Conservation (phyloP, 2,329 filamentous ascomycete species). For the Tolypocladium tundrense region DNA sequence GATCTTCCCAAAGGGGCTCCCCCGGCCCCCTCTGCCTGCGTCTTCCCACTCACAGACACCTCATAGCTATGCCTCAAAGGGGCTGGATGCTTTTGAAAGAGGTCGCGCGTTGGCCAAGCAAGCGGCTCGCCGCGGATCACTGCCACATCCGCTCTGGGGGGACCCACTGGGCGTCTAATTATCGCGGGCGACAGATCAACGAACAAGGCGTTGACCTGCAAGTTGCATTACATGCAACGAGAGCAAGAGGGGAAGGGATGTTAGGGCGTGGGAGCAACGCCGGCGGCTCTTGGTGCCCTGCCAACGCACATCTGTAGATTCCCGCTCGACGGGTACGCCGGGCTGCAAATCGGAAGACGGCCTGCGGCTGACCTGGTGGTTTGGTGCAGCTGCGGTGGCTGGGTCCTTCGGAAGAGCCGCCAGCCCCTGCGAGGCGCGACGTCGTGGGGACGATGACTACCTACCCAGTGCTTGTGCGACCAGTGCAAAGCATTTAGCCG, state of each 20-base stretch:
- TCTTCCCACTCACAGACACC: not conserved
- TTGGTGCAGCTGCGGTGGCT: not conserved
- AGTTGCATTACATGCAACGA: not conserved
- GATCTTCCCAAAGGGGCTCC: not conserved
- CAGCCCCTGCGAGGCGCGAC: not conserved
- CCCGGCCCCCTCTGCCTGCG: not conserved
- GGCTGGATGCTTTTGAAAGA: not conserved
- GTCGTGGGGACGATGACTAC: not conserved
- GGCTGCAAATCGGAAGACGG: not conserved
- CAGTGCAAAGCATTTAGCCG: not conserved
- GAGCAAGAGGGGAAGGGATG: not conserved
- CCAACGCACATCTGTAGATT: not conserved
- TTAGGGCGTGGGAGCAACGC: not conserved
- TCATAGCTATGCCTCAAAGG: not conserved
- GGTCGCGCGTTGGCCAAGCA: not conserved
- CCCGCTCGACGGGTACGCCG: not conserved
- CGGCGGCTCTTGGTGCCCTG: not conserved
- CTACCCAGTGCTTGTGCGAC: not conserved
- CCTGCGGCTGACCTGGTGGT: not conserved
- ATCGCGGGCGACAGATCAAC: not conserved
- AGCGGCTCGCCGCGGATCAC: not conserved
- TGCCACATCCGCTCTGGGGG: not conserved
- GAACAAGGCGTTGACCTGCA: not conserved
- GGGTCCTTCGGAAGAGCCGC: not conserved
- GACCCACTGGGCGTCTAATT: not conserved